Evolutionary conservation across 352 stramenopile genomes (phyloP).

Genomic region (Pythium rishiriense): DNA sequence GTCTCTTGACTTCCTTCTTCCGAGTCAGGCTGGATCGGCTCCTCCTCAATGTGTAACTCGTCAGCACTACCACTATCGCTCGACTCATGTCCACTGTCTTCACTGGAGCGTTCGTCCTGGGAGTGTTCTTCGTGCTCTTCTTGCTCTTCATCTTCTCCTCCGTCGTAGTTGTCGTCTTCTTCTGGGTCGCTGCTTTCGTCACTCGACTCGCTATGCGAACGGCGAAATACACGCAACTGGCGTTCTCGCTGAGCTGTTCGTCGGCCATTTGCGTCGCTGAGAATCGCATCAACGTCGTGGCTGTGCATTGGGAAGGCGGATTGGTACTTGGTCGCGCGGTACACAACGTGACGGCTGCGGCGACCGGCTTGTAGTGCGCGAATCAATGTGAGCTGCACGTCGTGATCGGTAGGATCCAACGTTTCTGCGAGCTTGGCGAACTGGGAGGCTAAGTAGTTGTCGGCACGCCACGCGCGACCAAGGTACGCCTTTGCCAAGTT

Average conservation of each 20-base stretch:
- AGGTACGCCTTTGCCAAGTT: slow-evolving; percentile 68
- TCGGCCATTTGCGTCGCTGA: not conserved
- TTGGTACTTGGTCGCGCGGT: slow-evolving; percentile 44
- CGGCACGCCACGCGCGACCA: slow-evolving; percentile 59
- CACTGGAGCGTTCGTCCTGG: slow-evolving; percentile 5
- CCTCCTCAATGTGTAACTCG: slow-evolving; percentile 18
- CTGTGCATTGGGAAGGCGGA: slow-evolving; percentile 45
- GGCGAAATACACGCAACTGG: slow-evolving; percentile 17
- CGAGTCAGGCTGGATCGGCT: slow-evolving; percentile 13
- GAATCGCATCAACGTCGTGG: slow-evolving; percentile 38
- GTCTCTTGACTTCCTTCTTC: slow-evolving; percentile 21
- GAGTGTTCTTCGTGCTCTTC: slow-evolving; percentile 1
- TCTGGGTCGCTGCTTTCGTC: slow-evolving; percentile 33
- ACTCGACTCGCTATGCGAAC: not conserved
- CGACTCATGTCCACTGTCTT: slow-evolving; percentile 9
- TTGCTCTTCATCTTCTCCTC: slow-evolving; percentile 19
- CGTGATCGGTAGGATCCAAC: slow-evolving; percentile 44
- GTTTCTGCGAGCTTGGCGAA: slow-evolving; percentile 69
- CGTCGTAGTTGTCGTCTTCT: slow-evolving; percentile 25
- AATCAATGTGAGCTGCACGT: slow-evolving; percentile 63
- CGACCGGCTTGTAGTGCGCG: slow-evolving; percentile 46
- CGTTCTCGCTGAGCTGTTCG: slow-evolving; percentile 12
- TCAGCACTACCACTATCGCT: slow-evolving; percentile 15
- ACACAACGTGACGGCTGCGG: slow-evolving; percentile 41
- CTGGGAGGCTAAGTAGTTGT: slow-evolving; percentile 58